These are phyloP conservation scores for Cyanidiococcus yangmingshanensis DNA, from an alignment of 23 red algal species.

Conservation along the genomic window DNA sequence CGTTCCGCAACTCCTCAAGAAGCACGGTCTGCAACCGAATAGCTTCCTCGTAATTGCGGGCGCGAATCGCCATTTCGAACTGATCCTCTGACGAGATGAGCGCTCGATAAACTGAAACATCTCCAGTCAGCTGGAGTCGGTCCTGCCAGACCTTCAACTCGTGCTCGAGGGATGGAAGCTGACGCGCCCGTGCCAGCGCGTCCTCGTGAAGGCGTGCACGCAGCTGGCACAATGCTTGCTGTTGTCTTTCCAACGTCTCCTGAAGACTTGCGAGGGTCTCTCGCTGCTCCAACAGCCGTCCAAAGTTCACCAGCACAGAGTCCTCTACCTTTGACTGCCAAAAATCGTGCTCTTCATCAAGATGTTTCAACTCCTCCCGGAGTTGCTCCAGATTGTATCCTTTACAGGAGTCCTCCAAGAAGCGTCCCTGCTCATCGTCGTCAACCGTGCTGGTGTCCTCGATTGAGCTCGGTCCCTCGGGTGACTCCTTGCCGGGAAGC, in stretches of 20 bases:
- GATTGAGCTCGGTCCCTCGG: no score
- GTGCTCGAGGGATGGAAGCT: not conserved
- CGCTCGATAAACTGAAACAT: not conserved
- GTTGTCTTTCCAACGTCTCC: not conserved
- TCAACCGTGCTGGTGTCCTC: no score
- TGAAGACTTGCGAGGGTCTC: not conserved
- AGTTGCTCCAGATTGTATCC: no score
- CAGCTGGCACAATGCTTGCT: not conserved
- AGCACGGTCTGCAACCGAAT: constrained; percentile 44
- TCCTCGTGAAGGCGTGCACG: not conserved
- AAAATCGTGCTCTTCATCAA: not conserved
- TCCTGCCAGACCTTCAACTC: not conserved
- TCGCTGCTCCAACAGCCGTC: not conserved
- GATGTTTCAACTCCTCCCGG: not conserved
- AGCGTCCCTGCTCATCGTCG: no score
- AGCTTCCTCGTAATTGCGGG: constrained; percentile 69
- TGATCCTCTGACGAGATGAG: not conserved
- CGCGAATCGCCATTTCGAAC: constrained; percentile 34
- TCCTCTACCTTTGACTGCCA: not conserved
- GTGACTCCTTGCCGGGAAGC: no score
- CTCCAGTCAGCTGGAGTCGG: not conserved
- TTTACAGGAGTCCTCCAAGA: no score
- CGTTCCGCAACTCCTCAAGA: constrained; percentile 26
- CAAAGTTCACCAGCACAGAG: not conserved
- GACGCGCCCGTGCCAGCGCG: not conserved